Percentiles rank a stretch among this genome's conserved stretches.
Evolutionary conservation across 208 protist genomes (phyloP).

Genomic region (Sergeia podlipaevii): DNA sequence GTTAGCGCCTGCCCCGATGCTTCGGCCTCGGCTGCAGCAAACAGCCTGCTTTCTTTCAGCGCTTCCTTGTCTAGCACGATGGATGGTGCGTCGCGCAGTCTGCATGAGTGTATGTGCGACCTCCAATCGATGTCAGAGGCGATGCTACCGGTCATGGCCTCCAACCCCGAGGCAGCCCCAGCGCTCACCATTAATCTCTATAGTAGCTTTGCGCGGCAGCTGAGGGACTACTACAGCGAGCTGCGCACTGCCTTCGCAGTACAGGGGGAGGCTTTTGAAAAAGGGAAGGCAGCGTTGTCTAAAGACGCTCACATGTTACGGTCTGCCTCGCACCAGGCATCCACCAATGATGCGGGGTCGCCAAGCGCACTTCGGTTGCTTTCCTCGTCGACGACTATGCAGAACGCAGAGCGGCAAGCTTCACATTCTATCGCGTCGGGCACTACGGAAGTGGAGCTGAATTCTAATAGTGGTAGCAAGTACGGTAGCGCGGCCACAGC

Average conservation of each 20-base stretch:
- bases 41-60: slow-evolving; percentile 2
- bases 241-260: slow-evolving; percentile 15
- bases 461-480: no score
- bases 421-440: no score
- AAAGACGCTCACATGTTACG: slow-evolving; percentile 6
- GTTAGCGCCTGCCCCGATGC: not conserved
- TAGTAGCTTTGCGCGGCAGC: slow-evolving; percentile 49
- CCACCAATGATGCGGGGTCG: no score
- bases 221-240: slow-evolving; percentile 37
- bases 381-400: no score
- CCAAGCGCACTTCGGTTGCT: no score
- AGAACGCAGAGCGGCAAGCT: no score
- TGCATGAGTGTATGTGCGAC: slow-evolving; percentile 53
- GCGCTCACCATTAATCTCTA: slow-evolving; percentile 68
- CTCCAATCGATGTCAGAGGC: slow-evolving; percentile 60
- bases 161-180: slow-evolving; percentile 32
- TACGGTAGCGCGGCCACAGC: no score
- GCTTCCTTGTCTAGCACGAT: slow-evolving; percentile 18
- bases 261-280: slow-evolving; percentile 23
- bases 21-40: no score
- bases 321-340: no score
- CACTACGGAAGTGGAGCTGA: no score
- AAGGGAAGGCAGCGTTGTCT: slow-evolving; percentile 24
- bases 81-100: slow-evolving; percentile 8
- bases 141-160: slow-evolving; percentile 53